phyloP scores from a whole-genome alignment of 2,329 filamentous ascomycete species.

The Phyllosticta citriasiana region DNA sequence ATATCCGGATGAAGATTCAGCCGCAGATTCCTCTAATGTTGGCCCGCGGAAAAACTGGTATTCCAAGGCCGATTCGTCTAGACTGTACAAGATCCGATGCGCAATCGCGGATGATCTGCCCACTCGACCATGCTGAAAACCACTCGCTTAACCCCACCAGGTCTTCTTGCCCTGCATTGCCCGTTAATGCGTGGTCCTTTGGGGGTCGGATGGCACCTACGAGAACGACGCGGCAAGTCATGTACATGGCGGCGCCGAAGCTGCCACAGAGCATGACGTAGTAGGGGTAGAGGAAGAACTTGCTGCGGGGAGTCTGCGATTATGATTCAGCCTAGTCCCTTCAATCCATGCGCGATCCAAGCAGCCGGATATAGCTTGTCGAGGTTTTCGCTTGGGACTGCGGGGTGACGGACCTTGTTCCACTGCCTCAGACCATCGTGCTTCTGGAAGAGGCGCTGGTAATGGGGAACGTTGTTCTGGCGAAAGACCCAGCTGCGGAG shows the following conservation, averaged over 20 bases:
- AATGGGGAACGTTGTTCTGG: conserved; percentile 64
- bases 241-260: conserved; percentile 53
- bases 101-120: conserved; percentile 3
- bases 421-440: conserved; percentile 65
- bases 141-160: conserved; percentile 39
- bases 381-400: neutral
- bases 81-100: conserved; percentile 8
- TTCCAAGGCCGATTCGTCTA: conserved; percentile 4
- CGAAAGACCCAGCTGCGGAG: conserved; percentile 50
- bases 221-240: conserved; percentile 60
- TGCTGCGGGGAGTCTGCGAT: conserved; percentile 53
- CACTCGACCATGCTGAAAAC: neutral
- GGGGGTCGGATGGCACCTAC: conserved; percentile 20
- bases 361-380: neutral
- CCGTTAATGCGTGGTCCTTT: neutral
- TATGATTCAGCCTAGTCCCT: conserved; percentile 5
- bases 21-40: neutral
- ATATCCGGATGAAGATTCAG: neutral
- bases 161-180: conserved; percentile 58
- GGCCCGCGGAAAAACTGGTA: neutral
- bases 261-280: conserved; percentile 53
- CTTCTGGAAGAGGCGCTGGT: conserved; percentile 66
- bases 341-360: neutral
- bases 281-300: conserved; percentile 58
- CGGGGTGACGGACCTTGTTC: conserved; percentile 56